A percentile compares a stretch with the other conserved stretches of the same genome.
Evolutionary conservation across 805 yeast species (phyloP).

Genomic region (Lipomyces anomalus): DNA sequence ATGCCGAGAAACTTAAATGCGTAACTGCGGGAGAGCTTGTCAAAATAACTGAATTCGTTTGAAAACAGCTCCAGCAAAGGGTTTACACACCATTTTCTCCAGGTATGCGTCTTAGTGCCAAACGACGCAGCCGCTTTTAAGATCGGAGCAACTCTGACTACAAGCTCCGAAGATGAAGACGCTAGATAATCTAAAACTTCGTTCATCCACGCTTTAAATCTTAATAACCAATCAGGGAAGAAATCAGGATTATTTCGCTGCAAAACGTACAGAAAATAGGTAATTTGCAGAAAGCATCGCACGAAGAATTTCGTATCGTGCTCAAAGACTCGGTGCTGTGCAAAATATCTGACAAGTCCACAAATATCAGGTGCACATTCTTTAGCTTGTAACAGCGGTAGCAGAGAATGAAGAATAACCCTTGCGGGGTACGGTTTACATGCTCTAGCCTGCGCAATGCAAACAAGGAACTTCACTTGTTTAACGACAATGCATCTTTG

Average conservation of each 20-base stretch:
- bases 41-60: not conserved
- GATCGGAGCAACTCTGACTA: not conserved
- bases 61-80: not conserved
- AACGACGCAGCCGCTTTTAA: not conserved
- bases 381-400: constrained; percentile 2
- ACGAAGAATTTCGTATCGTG: constrained; percentile 1
- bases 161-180: not conserved
- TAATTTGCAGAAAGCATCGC: constrained; percentile 5
- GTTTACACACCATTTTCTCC: not conserved
- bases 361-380: constrained; percentile 9
- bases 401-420: constrained; percentile 12
- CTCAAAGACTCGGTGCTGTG: not conserved
- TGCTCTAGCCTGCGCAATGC: not conserved
- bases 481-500: constrained; percentile 7
- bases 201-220: not conserved
- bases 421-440: constrained; percentile 3
- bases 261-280: constrained; percentile 1
- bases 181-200: not conserved
- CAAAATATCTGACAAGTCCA: constrained; percentile 5
- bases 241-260: not conserved
- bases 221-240: too few relatives aligned
- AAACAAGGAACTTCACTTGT: constrained; percentile 4
- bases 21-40: not conserved
- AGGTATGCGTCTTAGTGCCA: not conserved
- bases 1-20: not conserved